phyloP scores from a whole-genome alignment of 345 rosid species.

The Trapa bicornis region DNA sequence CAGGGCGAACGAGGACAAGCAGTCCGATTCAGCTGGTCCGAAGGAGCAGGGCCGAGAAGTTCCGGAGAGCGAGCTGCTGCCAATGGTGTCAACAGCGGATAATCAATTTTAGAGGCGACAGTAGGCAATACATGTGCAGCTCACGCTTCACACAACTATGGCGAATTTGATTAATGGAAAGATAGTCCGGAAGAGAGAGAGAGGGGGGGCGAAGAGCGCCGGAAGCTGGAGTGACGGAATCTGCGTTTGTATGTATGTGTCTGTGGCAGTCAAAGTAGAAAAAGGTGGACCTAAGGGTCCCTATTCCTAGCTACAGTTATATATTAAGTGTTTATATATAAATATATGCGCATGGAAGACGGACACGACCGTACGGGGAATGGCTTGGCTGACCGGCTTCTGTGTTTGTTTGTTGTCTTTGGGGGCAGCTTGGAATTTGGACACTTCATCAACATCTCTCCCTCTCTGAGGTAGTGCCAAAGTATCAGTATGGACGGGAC shows the following conservation, averaged over 20 bases:
- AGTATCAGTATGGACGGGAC: too few relatives aligned
- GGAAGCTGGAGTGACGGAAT: slow-evolving; percentile 3
- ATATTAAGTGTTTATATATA: too few relatives aligned
- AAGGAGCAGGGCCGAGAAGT: not conserved
- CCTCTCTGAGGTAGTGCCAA: too few relatives aligned
- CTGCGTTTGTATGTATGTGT: too few relatives aligned
- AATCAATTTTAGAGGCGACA: not conserved
- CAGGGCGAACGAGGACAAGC: too few relatives aligned
- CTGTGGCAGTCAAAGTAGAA: not conserved
- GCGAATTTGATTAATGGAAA: slow-evolving; percentile 2
- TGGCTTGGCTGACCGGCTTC: too few relatives aligned
- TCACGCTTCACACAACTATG: not conserved
- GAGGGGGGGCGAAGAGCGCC: not conserved
- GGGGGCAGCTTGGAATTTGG: too few relatives aligned
- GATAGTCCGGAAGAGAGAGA: not conserved
- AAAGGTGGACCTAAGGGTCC: not conserved
- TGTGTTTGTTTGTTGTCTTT: too few relatives aligned
- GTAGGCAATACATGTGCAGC: not conserved
- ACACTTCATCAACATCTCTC: too few relatives aligned
- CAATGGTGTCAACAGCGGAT: not conserved
- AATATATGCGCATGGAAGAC: too few relatives aligned
- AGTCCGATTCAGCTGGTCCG: not conserved
- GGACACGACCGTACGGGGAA: too few relatives aligned
- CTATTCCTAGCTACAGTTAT: too few relatives aligned
- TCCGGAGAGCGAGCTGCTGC: not conserved